These are phyloP conservation scores for Lodderomyces parapsilosis DNA, from an alignment of 1,139 yeast genomes.

Conservation along the genomic window DNA sequence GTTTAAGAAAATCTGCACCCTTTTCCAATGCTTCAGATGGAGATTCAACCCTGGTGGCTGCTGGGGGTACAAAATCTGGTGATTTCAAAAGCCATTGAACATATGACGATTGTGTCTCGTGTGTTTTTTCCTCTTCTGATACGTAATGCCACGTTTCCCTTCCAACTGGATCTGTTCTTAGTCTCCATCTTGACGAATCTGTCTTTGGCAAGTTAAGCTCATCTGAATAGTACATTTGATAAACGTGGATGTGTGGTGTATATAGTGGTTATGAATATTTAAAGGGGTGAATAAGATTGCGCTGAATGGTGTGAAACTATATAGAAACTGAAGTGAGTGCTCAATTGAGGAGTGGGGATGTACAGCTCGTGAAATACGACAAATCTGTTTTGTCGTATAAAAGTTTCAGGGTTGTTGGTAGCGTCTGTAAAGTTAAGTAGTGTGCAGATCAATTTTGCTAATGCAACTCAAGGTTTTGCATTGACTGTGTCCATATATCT, in stretches of 20 bases:
- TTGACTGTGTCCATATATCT: too few relatives aligned
- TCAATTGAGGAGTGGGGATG: too few relatives aligned
- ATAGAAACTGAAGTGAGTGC: too few relatives aligned
- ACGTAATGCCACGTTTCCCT: conserved; percentile 81
- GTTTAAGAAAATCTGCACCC: conserved; percentile 69
- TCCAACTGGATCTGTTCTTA: conserved; percentile 69
- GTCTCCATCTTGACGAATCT: conserved; percentile 73
- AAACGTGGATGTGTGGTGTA: not conserved
- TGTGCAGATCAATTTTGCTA: not conserved
- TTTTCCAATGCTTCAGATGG: conserved; percentile 68
- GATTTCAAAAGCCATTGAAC: conserved; percentile 56
- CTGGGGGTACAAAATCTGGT: conserved; percentile 45
- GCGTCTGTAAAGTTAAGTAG: not conserved
- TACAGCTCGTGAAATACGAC: too few relatives aligned
- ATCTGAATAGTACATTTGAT: conserved; percentile 55
- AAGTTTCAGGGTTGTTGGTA: not conserved
- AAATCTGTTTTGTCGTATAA: too few relatives aligned
- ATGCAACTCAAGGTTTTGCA: too few relatives aligned
- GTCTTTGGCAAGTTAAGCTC: conserved; percentile 61
- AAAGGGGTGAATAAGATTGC: not conserved
- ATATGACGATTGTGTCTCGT: conserved; percentile 54
- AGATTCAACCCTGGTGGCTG: conserved; percentile 28
- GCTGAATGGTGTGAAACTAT: too few relatives aligned
- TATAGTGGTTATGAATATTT: not conserved
- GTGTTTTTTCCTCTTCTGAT: conserved; percentile 28